Evolutionary conservation across 495 filamentous ascomycete species (phyloP).

Genomic region (Aspergillus conjunctus): DNA sequence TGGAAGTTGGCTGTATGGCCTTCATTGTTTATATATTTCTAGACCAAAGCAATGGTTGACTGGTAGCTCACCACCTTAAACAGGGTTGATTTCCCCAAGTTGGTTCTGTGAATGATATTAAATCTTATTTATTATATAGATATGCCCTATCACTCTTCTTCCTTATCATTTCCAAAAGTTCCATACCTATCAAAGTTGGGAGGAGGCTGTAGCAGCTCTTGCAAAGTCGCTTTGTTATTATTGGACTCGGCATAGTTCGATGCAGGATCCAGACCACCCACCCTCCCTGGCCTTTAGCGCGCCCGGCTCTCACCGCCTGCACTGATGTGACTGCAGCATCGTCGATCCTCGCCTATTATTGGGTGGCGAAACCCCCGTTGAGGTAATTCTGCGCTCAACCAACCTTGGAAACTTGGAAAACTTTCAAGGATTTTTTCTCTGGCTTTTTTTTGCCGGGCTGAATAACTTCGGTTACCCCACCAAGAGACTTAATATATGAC

Average conservation of each 20-base stretch:
- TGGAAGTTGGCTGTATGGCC: neutral
- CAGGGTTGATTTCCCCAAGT: no score
- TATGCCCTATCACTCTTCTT: neutral
- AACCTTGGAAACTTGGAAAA: neutral
- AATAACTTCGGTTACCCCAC: neutral
- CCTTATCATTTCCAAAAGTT: neutral
- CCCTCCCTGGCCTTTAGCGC: neutral
- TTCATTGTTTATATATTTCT: neutral
- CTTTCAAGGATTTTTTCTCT: neutral
- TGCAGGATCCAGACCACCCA: slow-evolving; percentile 14
- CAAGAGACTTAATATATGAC: neutral
- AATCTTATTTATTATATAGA: neutral
- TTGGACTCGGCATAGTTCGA: neutral
- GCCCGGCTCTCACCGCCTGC: slow-evolving; percentile 13
- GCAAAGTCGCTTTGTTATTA: neutral
- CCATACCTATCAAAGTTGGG: neutral
- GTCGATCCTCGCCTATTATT: slow-evolving; percentile 12
- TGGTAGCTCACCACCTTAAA: no score
- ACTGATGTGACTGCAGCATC: neutral
- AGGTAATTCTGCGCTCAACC: neutral
- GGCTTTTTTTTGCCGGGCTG: neutral
- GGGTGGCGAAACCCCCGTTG: slow-evolving; percentile 2
- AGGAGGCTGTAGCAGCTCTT: neutral
- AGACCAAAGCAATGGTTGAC: no score
- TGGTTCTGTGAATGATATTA: no score